Evolutionary conservation across 2,329 filamentous ascomycete species (phyloP).

Genomic region (Fulvia fulva): DNA sequence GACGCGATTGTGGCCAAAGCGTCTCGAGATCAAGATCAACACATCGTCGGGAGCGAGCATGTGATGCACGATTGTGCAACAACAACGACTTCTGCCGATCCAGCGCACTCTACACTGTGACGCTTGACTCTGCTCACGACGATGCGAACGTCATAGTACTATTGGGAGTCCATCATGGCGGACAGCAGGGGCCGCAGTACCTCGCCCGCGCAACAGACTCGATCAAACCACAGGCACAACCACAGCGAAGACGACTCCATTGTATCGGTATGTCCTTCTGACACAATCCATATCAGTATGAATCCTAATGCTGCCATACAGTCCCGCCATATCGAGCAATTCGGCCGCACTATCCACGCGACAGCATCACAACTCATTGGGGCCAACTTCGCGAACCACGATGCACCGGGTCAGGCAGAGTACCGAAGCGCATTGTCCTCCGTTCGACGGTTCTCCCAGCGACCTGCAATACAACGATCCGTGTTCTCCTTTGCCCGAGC

Average conservation of each 20-base stretch:
- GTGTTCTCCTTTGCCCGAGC: conserved; percentile 89
- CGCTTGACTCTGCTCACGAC: too few relatives aligned
- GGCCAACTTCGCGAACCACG: conserved; percentile 40
- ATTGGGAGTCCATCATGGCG: conserved; percentile 18
- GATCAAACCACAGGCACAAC: conserved; percentile 14
- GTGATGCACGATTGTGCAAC: neutral
- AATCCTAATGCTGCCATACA: conserved; percentile 37
- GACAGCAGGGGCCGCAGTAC: conserved; percentile 28
- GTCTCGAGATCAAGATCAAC: neutral
- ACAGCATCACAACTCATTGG: conserved; percentile 84
- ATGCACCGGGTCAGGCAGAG: conserved; percentile 50
- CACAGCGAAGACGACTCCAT: conserved; percentile 24
- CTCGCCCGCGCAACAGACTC: conserved; percentile 24
- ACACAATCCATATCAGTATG: too few relatives aligned
- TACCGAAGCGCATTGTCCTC: conserved; percentile 86
- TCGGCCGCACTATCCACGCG: conserved; percentile 89
- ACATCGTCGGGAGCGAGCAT: neutral
- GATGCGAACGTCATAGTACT: conserved; percentile 13
- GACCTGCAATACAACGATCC: conserved; percentile 78
- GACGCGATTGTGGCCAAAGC: neutral
- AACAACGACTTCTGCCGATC: too few relatives aligned
- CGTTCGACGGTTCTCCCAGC: conserved; percentile 81
- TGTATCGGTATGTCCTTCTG: neutral
- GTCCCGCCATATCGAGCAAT: conserved; percentile 86
- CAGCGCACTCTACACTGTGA: too few relatives aligned